These are phyloP conservation scores for Calonectria multiphialidica DNA, from an alignment of 2,329 filamentous ascomycete species.

Conservation along the genomic window DNA sequence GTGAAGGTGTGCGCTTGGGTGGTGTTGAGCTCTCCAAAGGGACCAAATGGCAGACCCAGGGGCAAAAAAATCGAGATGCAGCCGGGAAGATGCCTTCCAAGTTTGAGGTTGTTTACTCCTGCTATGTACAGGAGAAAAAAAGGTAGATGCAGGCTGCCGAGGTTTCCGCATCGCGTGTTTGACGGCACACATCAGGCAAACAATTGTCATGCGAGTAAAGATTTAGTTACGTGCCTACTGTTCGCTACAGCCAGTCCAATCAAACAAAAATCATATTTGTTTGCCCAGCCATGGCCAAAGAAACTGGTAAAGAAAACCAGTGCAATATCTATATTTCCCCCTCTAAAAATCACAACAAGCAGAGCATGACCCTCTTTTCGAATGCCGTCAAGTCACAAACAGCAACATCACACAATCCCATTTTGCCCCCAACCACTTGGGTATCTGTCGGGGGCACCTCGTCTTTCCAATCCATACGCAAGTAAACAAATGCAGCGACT, in stretches of 20 bases:
- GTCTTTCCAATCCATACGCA: not conserved
- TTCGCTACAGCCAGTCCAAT: not conserved
- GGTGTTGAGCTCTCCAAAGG: not conserved
- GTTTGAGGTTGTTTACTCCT: not conserved
- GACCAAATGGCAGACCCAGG: not conserved
- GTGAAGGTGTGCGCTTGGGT: not conserved
- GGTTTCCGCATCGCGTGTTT: not conserved
- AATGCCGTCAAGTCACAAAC: not conserved
- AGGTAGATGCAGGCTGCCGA: not conserved
- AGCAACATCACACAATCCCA: not conserved
- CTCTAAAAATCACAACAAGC: not conserved
- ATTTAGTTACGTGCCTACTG: not conserved
- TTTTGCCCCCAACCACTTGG: not conserved
- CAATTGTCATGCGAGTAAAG: not conserved
- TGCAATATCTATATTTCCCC: not conserved
- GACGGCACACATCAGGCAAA: not conserved
- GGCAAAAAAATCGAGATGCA: not conserved
- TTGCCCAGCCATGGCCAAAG: not conserved
- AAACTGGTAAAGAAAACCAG: not conserved
- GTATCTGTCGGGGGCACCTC: not conserved
- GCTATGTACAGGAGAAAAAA: not conserved
- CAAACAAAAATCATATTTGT: not conserved
- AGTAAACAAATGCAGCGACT: conserved; percentile 10
- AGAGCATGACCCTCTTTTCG: not conserved
- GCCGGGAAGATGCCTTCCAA: not conserved